These are phyloP conservation scores for Nemania bipapillata DNA, from an alignment of 2,329 filamentous ascomycete species.

Conservation along the genomic window DNA sequence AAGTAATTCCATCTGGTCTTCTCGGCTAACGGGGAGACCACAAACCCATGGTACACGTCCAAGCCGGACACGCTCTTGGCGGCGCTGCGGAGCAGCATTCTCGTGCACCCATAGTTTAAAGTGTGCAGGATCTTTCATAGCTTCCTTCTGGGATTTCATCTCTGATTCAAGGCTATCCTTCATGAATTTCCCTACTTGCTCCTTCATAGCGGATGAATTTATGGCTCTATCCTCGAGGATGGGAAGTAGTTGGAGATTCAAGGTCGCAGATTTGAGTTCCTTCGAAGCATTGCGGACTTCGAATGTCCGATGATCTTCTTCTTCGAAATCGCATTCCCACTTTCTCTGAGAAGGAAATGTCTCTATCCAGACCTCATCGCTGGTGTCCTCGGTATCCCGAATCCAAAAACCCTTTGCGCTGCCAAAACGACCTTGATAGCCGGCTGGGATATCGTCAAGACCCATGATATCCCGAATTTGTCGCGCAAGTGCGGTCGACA, in stretches of 20 bases:
- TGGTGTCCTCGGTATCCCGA: constrained; percentile 62
- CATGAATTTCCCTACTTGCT: constrained; percentile 62
- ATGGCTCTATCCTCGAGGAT: constrained; percentile 71
- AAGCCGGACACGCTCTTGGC: constrained; percentile 54
- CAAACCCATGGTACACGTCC: constrained; percentile 58
- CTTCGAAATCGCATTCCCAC: constrained; percentile 65
- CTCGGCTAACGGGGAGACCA: constrained; percentile 61
- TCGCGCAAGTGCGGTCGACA: constrained; percentile 70
- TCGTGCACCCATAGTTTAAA: constrained; percentile 67
- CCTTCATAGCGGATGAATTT: constrained; percentile 57
- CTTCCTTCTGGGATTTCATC: constrained; percentile 62
- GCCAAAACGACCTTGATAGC: constrained; percentile 75
- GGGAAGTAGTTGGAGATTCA: constrained; percentile 76
- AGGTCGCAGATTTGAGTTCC: constrained; percentile 61
- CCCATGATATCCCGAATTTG: constrained; percentile 64
- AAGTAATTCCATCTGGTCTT: constrained; percentile 66
- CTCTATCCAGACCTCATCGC: constrained; percentile 70
- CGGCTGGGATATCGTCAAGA: constrained; percentile 67
- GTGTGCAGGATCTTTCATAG: constrained; percentile 61
- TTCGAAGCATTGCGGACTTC: constrained; percentile 67
- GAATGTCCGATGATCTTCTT: constrained; percentile 68
- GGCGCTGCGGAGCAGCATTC: constrained; percentile 47
- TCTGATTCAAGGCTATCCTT: constrained; percentile 62
- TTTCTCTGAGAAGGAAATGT: constrained; percentile 75
- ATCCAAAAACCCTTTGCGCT: constrained; percentile 82